Base-by-base conservation (phyloP, 2,329 filamentous ascomycete species). In the Pseudogymnoascus sp. region DNA sequence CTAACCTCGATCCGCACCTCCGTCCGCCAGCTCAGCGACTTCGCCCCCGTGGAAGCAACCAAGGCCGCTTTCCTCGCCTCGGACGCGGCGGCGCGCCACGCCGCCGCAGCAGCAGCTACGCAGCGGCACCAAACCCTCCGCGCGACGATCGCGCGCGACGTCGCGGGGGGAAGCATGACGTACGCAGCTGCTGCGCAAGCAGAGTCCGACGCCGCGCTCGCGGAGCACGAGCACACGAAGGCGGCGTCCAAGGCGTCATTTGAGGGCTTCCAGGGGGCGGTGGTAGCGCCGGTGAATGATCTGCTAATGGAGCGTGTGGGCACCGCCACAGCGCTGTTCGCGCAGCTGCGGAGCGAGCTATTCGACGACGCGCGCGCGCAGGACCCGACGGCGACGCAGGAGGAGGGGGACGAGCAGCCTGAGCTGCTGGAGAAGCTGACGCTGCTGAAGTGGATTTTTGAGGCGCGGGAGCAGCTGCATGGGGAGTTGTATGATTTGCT, bases 361-460 rank as follows among this genome's bases (percentile, higher is more conserved):
- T 90, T 89, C 65, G 86, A 86, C 61, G 88, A 91, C 66, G 88
- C 83, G 64, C 88, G 84, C 72, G 62, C 73, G 23, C 67, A 70
- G 57, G 85, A 86, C 67, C 89, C 92, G 0, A 93, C 96, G 71
- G 86, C 91, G 74, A 89, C 92, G 0, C 93, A 97, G 74, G 92
- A 96, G 75, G 93, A 97, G 77, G 93, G 95, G 17, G 93, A 97
- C 69, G 93, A 97, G 74, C 87, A 93, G 73, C 95, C 95, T 0
- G 95, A 99, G 75, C 82, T 97, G 0, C 80, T 97, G 2, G 95
- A 99, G 75, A 96, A 96, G 76, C 81, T 99, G 11, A 97, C 93
- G 0, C 83, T 97, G 59, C 81, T 97, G 13, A 99, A 97, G 72
- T 97, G 95, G 93, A 86, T 97, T 8, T 97, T 97, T 70, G 95